Evolutionary conservation across 176 grass and related monocot genomes (phyloP), one percentile per base, ranked within the genome.

Genomic region (Triticum dicoccoides): DNA sequence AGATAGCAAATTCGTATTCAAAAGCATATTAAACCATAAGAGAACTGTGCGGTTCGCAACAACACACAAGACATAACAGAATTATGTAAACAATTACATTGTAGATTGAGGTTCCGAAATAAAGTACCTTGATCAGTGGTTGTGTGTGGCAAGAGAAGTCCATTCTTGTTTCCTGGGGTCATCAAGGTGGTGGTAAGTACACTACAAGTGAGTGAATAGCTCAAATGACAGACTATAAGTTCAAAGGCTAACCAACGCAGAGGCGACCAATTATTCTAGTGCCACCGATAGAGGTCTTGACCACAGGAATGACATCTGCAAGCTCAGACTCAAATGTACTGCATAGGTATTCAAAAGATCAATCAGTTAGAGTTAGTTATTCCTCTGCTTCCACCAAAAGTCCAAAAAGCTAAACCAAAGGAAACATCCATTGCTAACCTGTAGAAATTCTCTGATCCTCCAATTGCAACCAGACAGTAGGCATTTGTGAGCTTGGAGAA

Each of bases 401-500:
- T 20, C 27, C 17, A 14, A 70, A 41, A n/a, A 47, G 6, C 5
- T 68, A 56, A 73, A 54, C 7, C 15, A 25, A 54, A n/a, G 25
- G 18, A 45, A n/a, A 49, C 14, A 49, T 49, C 32, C 2, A 66
- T 25, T 59, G 38, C 79, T 38, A 76, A 95, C 94, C 94, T 99
- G 90, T 99, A 99, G 86, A 99, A 99, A 82, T 89, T 97, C 83
- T 99, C 97, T 65, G 97, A 99, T 11, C 97, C 97, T 85, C 97
- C 94, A 33, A 99, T 99, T 4, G 92, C 94, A 79, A 99, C 94
- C 81, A 99, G 89, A 84, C 94, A 99, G 47, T 99, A 99, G 1
- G 94, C 94, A 87, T 99, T 99, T 59, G 94, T 99, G 13, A 99
- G 77, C 92, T 99, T 97, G 35, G 94, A 99, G 73, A 99, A 99